Percentiles rank a stretch among this genome's conserved stretches.
phyloP scores from a whole-genome alignment of 176 grass and related monocot genomes.

The Ampelocalamus luodianensis region DNA sequence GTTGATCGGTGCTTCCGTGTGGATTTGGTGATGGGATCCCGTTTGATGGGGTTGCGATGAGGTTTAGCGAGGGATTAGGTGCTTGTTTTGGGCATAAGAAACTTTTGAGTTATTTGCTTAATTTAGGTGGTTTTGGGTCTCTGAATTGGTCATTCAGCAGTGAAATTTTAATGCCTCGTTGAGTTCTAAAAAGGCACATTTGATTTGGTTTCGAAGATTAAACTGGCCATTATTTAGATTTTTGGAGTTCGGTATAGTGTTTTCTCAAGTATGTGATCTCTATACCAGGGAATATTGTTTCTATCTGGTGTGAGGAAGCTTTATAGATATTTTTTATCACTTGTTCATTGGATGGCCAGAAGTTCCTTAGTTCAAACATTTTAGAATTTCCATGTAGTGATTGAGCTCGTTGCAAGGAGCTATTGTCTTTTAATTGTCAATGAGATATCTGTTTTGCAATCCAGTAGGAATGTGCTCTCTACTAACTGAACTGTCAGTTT shows the following conservation, averaged over 20 bases:
- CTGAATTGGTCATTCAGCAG: background rate
- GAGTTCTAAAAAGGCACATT: background rate
- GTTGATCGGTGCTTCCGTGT: conserved; percentile 5
- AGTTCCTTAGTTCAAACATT: background rate
- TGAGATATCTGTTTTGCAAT: background rate
- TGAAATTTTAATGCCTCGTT: background rate
- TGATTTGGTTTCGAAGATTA: background rate
- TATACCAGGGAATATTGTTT: background rate
- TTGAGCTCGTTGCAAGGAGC: background rate
- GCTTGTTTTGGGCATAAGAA: background rate
- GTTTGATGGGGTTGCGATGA: conserved; percentile 13
- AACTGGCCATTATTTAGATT: background rate
- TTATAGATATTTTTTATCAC: background rate
- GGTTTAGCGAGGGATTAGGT: background rate
- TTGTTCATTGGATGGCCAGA: background rate
- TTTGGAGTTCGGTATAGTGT: background rate
- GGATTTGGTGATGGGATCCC: conserved; percentile 8
- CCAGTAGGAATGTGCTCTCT: no score
- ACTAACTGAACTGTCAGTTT: background rate
- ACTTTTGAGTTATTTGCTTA: background rate
- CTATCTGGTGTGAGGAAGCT: background rate
- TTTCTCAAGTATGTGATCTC: background rate
- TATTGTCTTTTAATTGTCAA: background rate
- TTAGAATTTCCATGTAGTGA: background rate
- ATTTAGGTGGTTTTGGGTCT: background rate